phyloP scores from a whole-genome alignment of 176 grass and related monocot species.

The Ensete ventricosum region DNA sequence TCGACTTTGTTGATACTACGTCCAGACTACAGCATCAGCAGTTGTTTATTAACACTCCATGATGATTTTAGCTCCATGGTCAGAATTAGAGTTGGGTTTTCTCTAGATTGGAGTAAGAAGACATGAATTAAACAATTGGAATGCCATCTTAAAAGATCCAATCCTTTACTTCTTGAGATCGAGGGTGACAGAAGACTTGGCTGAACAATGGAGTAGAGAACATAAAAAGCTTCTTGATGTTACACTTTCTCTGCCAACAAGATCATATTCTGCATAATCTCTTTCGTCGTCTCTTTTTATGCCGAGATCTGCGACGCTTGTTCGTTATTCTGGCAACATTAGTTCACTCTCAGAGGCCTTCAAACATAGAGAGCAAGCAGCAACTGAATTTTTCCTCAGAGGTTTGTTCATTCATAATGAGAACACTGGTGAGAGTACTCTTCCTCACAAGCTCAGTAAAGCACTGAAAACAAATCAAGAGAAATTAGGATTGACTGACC shows the following conservation, averaged over 20 bases:
- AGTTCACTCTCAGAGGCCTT: slow-evolving; percentile 31
- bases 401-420: slow-evolving; percentile 18
- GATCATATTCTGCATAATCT: not conserved
- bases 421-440: slow-evolving; percentile 13
- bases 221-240: slow-evolving; percentile 51
- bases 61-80: slow-evolving; percentile 38
- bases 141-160: slow-evolving; percentile 56
- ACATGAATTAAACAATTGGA: slow-evolving; percentile 68
- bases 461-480: slow-evolving; percentile 4
- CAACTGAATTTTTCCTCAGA: slow-evolving; percentile 29
- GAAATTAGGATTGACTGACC: not conserved
- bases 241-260: slow-evolving; percentile 19
- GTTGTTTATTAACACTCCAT: slow-evolving; percentile 21
- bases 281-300: slow-evolving; percentile 10
- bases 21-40: slow-evolving; percentile 22
- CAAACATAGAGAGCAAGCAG: slow-evolving; percentile 25
- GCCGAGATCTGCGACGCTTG: not conserved
- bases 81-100: slow-evolving; percentile 79
- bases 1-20: slow-evolving; percentile 17
- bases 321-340: slow-evolving; percentile 25
- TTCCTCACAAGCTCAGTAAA: slow-evolving; percentile 48
- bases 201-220: slow-evolving; percentile 63
- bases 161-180: slow-evolving; percentile 41
- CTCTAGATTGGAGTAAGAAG: slow-evolving; percentile 88
- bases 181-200: slow-evolving; percentile 54